Percentiles rank a stretch among this genome's conserved stretches.
Evolutionary conservation across 768 basidiomycete species (phyloP).

Genomic region (Psilocybe tampanensis): DNA sequence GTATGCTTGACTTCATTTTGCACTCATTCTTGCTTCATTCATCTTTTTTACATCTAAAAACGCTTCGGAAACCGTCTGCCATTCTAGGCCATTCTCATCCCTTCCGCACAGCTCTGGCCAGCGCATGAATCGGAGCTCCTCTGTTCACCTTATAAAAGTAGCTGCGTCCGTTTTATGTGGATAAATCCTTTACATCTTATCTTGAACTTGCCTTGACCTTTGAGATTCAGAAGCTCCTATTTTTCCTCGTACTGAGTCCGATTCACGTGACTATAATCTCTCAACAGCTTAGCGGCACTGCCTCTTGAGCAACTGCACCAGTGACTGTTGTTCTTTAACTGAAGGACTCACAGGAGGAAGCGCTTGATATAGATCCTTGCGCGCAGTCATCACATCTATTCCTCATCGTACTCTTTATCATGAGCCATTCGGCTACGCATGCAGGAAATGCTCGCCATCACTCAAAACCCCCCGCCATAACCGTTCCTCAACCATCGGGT

Average conservation of each 20-base stretch:
- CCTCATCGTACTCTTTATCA: not conserved
- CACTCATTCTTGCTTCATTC: too few species aligned
- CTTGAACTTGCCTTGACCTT: too few species aligned
- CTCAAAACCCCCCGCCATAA: not conserved
- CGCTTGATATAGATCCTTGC: not conserved
- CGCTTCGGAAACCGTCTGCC: too few species aligned
- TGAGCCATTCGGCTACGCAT: conserved; percentile 14
- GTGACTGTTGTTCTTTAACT: not conserved
- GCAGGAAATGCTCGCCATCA: not conserved
- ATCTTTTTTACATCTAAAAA: too few species aligned
- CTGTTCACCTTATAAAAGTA: too few species aligned
- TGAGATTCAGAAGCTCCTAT: too few species aligned
- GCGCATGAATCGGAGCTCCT: too few species aligned
- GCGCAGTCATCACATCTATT: not conserved
- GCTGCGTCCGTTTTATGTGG: too few species aligned
- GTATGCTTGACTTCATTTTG: too few species aligned
- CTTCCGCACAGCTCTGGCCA: too few species aligned
- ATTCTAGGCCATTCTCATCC: too few species aligned
- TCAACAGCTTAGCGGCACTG: not conserved
- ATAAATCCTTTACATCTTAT: too few species aligned
- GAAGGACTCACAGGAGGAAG: not conserved
- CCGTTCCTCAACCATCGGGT: not conserved
- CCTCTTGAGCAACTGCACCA: not conserved
- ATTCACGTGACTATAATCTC: not conserved
- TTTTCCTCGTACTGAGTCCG: not conserved